Base-by-base conservation (phyloP, 1,284 basidiomycete species). In the Cryptococcus maquisensis region DNA sequence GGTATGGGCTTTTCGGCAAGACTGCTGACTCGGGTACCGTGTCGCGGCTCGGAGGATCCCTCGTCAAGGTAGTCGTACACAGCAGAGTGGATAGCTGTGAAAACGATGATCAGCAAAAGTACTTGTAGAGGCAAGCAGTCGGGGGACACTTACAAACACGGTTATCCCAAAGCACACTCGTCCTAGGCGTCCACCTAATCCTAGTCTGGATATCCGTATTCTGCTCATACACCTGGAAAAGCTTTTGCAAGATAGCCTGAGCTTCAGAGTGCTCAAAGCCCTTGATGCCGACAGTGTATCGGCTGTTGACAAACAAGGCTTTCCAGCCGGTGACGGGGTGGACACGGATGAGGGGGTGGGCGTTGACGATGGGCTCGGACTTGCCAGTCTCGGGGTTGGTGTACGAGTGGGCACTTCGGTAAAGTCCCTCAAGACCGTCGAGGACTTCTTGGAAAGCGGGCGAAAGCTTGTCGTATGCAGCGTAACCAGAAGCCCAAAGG, bases 251-350 rank as follows among this genome's bases (percentile, higher is more conserved):
- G 36, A 54, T 47, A 28, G 55, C 51, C 16, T 56, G 47, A 45
- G 51, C 43, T 45, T 64, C 60, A 24, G 47, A 51, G 28, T 62
- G 43, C 39, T 64, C 56, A n/a, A 62, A 48, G 2, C 58, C 62
- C 43, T 60, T 52, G 35, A 63, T 63, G 23, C 62, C 55, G 37
- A 61, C 41, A 1, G 62, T 62, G 46, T 53, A 57, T 20, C 57
- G 16, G 10, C 51, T 83, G 68, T 87, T 87, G 62, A 86, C 84
- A 37, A 60, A 63, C 13, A 62, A 49, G 24, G 47, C 81, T 79
- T 88, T 87, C 84, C 84, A 87, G n/a, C 86, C 86, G 0, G 87
- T 88, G 2, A 79, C 81, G 7, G 86, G 56, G 47, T 60, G 52
- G n/a, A 56, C 58, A n/a, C 65, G 53, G 13, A 62, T 54, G 3